phyloP scores from a whole-genome alignment of 805 yeast species.

The Pichia ethanolica region DNA sequence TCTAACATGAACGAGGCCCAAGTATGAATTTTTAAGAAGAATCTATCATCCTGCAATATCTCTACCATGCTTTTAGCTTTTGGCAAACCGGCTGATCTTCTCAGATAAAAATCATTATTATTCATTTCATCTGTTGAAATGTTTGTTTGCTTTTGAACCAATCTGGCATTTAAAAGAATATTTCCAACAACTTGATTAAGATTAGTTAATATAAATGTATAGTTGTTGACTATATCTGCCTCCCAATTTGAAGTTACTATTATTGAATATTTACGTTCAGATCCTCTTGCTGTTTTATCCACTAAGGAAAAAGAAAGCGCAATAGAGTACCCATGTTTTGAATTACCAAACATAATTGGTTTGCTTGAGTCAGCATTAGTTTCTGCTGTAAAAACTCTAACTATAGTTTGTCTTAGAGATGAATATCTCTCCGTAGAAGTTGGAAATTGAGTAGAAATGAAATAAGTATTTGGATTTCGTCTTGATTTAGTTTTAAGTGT shows the following conservation, averaged over 20 bases:
- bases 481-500: conserved; percentile 10
- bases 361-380: conserved; percentile 49
- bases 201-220: conserved; percentile 43
- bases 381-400: conserved; percentile 62
- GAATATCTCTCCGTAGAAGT: conserved; percentile 43
- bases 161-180: conserved; percentile 26
- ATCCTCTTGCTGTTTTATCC: conserved; percentile 65
- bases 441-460: conserved; percentile 57
- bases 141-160: not conserved
- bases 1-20: conserved; percentile 53
- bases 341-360: conserved; percentile 61
- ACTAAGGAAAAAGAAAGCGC: conserved; percentile 52
- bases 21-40: conserved; percentile 52
- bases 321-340: conserved; percentile 51
- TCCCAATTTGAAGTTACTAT: conserved; percentile 53
- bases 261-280: conserved; percentile 59
- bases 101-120: conserved; percentile 45
- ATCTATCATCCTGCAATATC: conserved; percentile 44
- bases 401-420: conserved; percentile 49
- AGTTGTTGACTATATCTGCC: conserved; percentile 42
- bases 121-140: conserved; percentile 19
- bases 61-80: conserved; percentile 50
- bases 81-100: conserved; percentile 44
- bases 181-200: conserved; percentile 33
- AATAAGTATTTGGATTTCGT: conserved; percentile 21